Base-by-base conservation (phyloP, 495 filamentous ascomycete genomes). In the Penicillium antarcticum region DNA sequence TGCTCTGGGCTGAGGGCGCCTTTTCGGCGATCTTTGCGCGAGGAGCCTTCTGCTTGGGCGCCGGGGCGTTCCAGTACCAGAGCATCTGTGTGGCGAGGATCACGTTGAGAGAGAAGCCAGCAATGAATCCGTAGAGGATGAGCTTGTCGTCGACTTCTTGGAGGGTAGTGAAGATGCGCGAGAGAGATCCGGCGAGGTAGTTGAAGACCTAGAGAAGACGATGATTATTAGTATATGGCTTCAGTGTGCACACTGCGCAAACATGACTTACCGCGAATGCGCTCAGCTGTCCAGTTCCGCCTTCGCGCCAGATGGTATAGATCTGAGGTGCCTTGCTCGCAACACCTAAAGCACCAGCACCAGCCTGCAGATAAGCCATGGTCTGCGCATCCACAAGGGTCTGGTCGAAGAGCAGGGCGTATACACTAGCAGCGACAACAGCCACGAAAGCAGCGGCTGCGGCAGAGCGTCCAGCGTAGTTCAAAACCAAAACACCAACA, bases 251-350 rank as follows among this genome's bases (percentile, higher is more conserved):
- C 7, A 43, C 12, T 26, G 17, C 8, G 9, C 3, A 26, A 17
- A 41, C 42, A 44, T 35, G 38, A 80, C 88, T 75, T 77, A 97
- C 94, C 46, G 91, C 88, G 69, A 96, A 97, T 48, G 95, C 95
- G 66, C 89, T 95, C 65, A 98, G 75, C 78, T 97, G 92, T 42
- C 94, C 94, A 11, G 94, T 98, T 33, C 89, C 87, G 19, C 90
- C 91, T 65, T 95, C 71, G 52, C 79, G 77, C 75, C 83, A 90
- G 65, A 96, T 88, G 19, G 88, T 84, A 46, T 78, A 74, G 57
- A 97, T 96, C 78, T 97, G 94, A 51, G 94, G 95, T 44, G 88
- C 65, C 78, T 97, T 97, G 74, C 89, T 94, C 21, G 86, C 87
- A 31, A 96, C 81, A 24, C 87, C 82, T 51, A 98, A 65, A 26